These are phyloP conservation scores for Lecanoromycetidae sp. DNA, from an alignment of 2,329 filamentous ascomycete species.

Conservation along the genomic window DNA sequence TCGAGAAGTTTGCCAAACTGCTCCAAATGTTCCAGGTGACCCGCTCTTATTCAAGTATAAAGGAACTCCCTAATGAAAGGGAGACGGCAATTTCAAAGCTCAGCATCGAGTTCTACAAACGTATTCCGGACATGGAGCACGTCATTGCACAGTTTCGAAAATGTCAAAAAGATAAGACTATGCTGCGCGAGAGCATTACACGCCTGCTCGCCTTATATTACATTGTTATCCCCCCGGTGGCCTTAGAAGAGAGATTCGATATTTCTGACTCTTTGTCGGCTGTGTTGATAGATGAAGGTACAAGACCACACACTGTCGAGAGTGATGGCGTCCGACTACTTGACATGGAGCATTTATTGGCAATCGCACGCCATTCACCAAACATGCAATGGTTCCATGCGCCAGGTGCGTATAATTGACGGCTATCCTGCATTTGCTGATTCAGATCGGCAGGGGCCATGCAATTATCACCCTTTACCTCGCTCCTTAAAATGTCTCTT, in stretches of 20 bases:
- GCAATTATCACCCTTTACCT: conserved; percentile 50
- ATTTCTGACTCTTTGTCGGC: conserved; percentile 65
- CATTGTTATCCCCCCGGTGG: conserved; percentile 64
- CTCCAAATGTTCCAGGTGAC: conserved; percentile 26
- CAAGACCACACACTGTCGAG: conserved; percentile 32
- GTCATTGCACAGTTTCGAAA: conserved; percentile 62
- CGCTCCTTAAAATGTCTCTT: conserved; percentile 5
- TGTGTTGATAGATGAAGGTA: conserved; percentile 51
- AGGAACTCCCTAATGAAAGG: conserved; percentile 41
- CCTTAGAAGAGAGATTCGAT: conserved; percentile 76
- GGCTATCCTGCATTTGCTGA: conserved; percentile 12
- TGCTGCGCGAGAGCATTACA: conserved; percentile 68
- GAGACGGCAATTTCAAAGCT: conserved; percentile 55
- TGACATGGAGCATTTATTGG: conserved; percentile 69
- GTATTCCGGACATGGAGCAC: conserved; percentile 72
- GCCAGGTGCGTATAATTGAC: conserved; percentile 33
- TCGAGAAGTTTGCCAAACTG: conserved; percentile 62
- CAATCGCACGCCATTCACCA: conserved; percentile 67
- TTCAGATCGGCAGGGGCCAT: conserved; percentile 37
- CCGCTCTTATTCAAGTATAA: background rate
- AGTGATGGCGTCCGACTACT: conserved; percentile 50
- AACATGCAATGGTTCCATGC: conserved; percentile 88
- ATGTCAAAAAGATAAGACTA: conserved; percentile 53
- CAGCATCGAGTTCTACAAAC: conserved; percentile 60
- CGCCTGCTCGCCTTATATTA: conserved; percentile 76